Base-by-base conservation (phyloP, 495 filamentous ascomycete genomes). In the Cercophora scortea region DNA sequence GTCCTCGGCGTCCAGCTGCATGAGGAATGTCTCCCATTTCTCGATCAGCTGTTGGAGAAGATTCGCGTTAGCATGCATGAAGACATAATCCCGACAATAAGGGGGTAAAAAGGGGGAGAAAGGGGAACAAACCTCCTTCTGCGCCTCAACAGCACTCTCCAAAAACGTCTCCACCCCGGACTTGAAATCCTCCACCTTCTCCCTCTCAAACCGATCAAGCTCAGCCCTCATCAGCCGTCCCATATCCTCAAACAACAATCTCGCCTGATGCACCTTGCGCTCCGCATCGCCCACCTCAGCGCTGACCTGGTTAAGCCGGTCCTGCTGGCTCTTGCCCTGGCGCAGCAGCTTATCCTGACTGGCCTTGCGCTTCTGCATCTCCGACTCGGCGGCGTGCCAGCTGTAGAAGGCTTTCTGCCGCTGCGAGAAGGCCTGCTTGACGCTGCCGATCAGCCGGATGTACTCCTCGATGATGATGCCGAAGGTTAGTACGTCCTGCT, bases 181-280 rank as follows among this genome's bases (percentile, higher is more conserved):
- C 74, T 97, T 98, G 71, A 98, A 98, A 67, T 98, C 93, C 66
- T 98, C 93, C 8, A 98, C 93, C 75, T 98, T 98, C 73, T 98
- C 93, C 59, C 81, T 81, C 73, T 97, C 93, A 61, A 98, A 98
- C 32, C 90, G 77, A 55, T 97, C 93, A 53, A 98, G 75, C 68
- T 98, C 93, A 32, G 75, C 73, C 39, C 89, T 79, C 90, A 98
- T 92, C 64, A 95, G 72, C 25, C 89, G 79, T 11, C 93, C 93
- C 93, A 98, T 96, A 64, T 98, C 94, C 55, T 98, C 93, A 65
- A 98, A 98, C 50, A 95, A 67, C 51, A 98, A 64, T 46, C 90
- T 76, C 2, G 89, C 85, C 61, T 93, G 88, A 66, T 98, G 89
- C n/a, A 95, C 87, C 64, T 87, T 91, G 53, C 88, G 77, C 74